Base-by-base conservation (phyloP, 2,329 filamentous ascomycete genomes). In the Trichoderma pleuroti region DNA sequence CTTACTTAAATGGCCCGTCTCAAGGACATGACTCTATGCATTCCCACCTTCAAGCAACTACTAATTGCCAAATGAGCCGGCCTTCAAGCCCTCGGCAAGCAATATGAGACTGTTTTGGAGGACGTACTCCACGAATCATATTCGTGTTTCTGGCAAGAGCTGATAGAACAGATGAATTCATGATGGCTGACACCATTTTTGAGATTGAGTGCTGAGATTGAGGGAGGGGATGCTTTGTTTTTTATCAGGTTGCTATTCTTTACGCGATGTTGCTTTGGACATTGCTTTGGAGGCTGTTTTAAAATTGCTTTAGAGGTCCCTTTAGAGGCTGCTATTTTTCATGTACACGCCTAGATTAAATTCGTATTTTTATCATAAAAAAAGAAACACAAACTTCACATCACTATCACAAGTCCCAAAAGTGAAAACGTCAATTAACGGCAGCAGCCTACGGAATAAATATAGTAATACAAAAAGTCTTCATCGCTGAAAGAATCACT, bases 211-310 rank as follows among this genome's bases (percentile, higher is more conserved):
- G n/a, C 10, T 49, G n/a, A 49, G 10, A 49, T n/a, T 4, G 42
- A 1, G 42, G 42, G 42, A 49, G 11, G 10, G 6, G 5, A 24
- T 21, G 42, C 11, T 21, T 21, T 49, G 42, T 3, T 21, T 18
- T 5, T 39, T 39, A 8, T 3, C 36, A 18, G 36, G 36, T 39
- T 39, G 36, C 3, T 7, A 39, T 39, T 39, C 16, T 39, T 39
- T 18, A 39, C 18, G 36, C 36, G 7, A 0, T 18, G 16, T 39
- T 39, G 36, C 16, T 18, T 18, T 39, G 4, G 7, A 18, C 16
- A 3, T 5, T 39, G 2, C 36, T 18, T 3, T 36, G 7, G 0
- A 0, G 5, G 5, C 3, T 36, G 14, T 1, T 36, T 16, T 16
- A 36, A 12, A n/a, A n/a, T n/a, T n/a, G n/a, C n/a, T n/a, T n/a